These are phyloP conservation scores for Ophiosphaerella korrae DNA, from an alignment of 2,329 filamentous ascomycete species.

Conservation along the genomic window DNA sequence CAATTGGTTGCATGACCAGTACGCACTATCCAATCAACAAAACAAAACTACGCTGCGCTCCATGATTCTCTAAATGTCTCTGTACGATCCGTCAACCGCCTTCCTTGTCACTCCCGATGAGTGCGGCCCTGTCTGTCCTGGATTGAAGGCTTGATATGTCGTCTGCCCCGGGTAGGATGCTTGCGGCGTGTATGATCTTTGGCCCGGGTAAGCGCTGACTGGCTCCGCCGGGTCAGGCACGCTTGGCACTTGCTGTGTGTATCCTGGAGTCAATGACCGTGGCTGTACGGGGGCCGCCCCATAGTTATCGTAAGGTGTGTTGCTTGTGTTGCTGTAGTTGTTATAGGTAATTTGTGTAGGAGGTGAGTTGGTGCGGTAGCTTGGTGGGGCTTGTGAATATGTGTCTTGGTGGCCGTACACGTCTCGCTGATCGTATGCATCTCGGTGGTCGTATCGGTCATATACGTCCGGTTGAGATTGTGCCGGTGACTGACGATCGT, in stretches of 20 bases:
- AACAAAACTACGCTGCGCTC: not conserved
- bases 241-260: not conserved
- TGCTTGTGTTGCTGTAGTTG: conserved; percentile 3
- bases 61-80: conserved; percentile 16
- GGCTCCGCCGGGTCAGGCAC: not conserved
- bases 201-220: conserved; percentile 16
- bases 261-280: conserved; percentile 5
- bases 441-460: conserved; percentile 17
- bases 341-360: conserved; percentile 5
- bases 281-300: conserved; percentile 4
- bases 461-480: conserved; percentile 12
- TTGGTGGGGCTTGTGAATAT: conserved; percentile 5
- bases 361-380: conserved; percentile 5
- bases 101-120: conserved; percentile 15
- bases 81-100: conserved; percentile 22
- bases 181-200: conserved; percentile 11
- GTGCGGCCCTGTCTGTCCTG: conserved; percentile 9
- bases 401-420: conserved; percentile 11
- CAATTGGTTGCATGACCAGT: not conserved
- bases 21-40: not conserved
- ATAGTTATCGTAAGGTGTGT: conserved; percentile 6
- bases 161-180: conserved; percentile 13
- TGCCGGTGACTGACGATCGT: conserved; percentile 20
- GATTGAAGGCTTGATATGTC: conserved; percentile 18
- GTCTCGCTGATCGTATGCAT: conserved; percentile 15